These are phyloP conservation scores for Pythium aquatile DNA, from an alignment of 352 stramenopile genomes.

Conservation along the genomic window DNA sequence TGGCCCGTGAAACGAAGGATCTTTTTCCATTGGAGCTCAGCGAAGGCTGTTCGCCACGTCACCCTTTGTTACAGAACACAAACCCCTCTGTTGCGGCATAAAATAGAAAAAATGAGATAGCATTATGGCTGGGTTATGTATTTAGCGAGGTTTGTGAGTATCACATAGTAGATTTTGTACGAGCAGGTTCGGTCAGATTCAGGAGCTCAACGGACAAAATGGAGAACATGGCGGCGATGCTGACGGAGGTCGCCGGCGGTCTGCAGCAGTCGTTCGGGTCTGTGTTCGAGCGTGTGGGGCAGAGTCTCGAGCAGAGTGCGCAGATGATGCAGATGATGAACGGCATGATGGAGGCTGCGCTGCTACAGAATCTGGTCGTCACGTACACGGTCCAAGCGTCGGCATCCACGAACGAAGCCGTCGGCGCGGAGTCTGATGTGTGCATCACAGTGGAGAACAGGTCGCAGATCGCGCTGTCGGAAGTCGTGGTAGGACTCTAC, in stretches of 20 bases:
- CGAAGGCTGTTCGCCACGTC: slow-evolving; percentile 19
- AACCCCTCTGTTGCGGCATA: slow-evolving; percentile 13
- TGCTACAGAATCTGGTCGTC: slow-evolving; percentile 64
- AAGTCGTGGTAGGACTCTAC: slow-evolving; percentile 9
- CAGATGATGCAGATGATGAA: slow-evolving; percentile 86
- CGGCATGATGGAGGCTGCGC: slow-evolving; percentile 70
- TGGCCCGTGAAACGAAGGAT: slow-evolving; percentile 10
- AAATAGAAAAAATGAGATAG: slow-evolving; percentile 1
- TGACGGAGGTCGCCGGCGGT: slow-evolving; percentile 53
- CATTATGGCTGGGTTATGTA: background rate
- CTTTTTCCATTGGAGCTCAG: slow-evolving; percentile 13
- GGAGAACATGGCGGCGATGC: slow-evolving; percentile 69
- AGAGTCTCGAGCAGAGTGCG: slow-evolving; percentile 64
- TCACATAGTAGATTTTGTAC: background rate
- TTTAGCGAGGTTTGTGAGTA: background rate
- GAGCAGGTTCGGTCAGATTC: background rate
- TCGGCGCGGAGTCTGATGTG: slow-evolving; percentile 26
- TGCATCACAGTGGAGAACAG: slow-evolving; percentile 39
- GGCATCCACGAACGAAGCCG: background rate
- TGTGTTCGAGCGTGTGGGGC: slow-evolving; percentile 63
- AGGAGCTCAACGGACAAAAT: slow-evolving; percentile 25
- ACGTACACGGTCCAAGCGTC: slow-evolving; percentile 21
- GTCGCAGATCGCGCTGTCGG: slow-evolving; percentile 55
- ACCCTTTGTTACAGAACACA: slow-evolving; percentile 18
- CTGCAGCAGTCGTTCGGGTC: slow-evolving; percentile 73